Evolutionary conservation across 331 rosid genomes (phyloP).

Genomic region (Dryas integrifolia): DNA sequence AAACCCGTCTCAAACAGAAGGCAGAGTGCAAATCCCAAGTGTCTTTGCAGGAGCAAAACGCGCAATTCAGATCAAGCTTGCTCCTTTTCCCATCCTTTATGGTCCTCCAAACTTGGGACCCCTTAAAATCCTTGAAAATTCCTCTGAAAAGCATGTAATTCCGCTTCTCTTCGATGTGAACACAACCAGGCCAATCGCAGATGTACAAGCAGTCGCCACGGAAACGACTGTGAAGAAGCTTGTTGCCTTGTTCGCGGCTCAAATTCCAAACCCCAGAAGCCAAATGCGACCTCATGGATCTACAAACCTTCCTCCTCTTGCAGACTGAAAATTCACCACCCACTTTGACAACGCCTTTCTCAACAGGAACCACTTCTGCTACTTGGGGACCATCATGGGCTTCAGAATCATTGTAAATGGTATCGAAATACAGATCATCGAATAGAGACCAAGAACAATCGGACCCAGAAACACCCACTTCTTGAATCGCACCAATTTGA

Average conservation of each 20-base stretch:
- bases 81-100: slow-evolving; percentile 62
- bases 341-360: slow-evolving; percentile 25
- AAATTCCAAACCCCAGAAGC: slow-evolving; percentile 73
- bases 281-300: slow-evolving; percentile 60
- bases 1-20: slow-evolving; percentile 69
- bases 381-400: neutral
- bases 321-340: slow-evolving; percentile 19
- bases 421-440: slow-evolving; percentile 72
- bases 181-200: slow-evolving; percentile 91
- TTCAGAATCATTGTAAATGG: slow-evolving; percentile 51
- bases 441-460: slow-evolving; percentile 71
- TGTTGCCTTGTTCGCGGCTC: slow-evolving; percentile 79
- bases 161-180: slow-evolving; percentile 78
- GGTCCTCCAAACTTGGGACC: slow-evolving; percentile 79
- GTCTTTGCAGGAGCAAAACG: slow-evolving; percentile 58
- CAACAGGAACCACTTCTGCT: neutral
- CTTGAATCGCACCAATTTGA: slow-evolving; percentile 14
- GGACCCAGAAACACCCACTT: slow-evolving; percentile 21
- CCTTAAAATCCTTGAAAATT: slow-evolving; percentile 69
- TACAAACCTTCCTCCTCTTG: slow-evolving; percentile 45
- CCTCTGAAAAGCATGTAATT: slow-evolving; percentile 82
- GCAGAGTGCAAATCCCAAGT: slow-evolving; percentile 93
- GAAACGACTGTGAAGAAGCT: slow-evolving; percentile 70
- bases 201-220: slow-evolving; percentile 76
- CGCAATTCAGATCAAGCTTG: slow-evolving; percentile 61